Base-by-base conservation (phyloP, 1,284 basidiomycete species). In the Ustilago trichophora region DNA sequence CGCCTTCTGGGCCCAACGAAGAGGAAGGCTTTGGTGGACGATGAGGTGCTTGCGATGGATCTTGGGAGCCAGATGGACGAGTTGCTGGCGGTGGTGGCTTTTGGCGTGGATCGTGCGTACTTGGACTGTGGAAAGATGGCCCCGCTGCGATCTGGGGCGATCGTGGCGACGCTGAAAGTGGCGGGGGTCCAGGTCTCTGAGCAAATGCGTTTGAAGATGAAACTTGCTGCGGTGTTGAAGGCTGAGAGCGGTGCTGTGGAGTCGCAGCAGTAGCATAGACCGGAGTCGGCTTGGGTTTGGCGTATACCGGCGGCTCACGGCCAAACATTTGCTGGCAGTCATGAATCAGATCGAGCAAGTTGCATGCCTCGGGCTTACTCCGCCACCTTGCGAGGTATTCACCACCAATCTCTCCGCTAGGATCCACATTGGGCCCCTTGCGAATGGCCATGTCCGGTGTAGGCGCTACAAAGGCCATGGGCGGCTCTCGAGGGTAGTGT, bases 401-500 rank as follows among this genome's bases (percentile, higher is more conserved):
- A 37, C 87, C 84, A 33, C 82, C 82, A 73, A 91, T 68, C 86
- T 85, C 9, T n/a, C 96, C 96, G 76, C 91, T 92, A 41, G 90
- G 87, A 74, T 97, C 93, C 65, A 98, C 86, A 72, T 87, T 85
- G 42, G 85, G 86, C 12, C 90, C 87, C 22, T 90, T 86, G 64
- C 89, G 88, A 68, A 99, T 87, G 55, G 93, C 88, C 90, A 98
- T 94, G 73, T 91, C 89, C 44, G 85, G 86, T 1, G 93, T 97
- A n/a, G 96, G 95, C 11, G 92, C 89, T 63, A 99, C 94, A 83
- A 92, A 98, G n/a, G 87, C 86, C 74, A 98, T 87, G 8, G 96
- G 96, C 2, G 93, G 88, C 26, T 85, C 84, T 36, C 86, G 85
- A 3, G 79, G 76, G 38, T 77, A 80, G 11, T 54, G 68, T 15